Evolutionary conservation across 1,139 yeast genomes (phyloP).

Genomic region (Saccharomyces hybrid): DNA sequence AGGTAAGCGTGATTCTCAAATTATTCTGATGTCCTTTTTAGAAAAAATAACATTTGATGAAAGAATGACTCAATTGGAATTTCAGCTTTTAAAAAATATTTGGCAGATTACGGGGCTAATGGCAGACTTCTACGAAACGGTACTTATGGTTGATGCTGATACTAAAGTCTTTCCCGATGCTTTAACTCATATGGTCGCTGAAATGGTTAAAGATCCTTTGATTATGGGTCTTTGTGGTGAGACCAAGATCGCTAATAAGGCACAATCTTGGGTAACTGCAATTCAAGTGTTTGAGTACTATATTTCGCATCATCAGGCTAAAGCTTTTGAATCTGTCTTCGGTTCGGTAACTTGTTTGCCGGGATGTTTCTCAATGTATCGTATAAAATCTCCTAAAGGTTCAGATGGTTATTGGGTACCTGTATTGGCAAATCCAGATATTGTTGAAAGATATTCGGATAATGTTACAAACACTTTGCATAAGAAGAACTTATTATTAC

Average conservation of each 20-base stretch:
- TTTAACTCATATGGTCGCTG: constrained; percentile 85
- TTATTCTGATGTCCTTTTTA: constrained; percentile 85
- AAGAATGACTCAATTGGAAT: constrained; percentile 93
- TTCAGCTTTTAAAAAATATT: constrained; percentile 66
- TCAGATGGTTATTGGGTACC: constrained; percentile 94
- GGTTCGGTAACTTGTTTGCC: constrained; percentile 98
- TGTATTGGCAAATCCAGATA: constrained; percentile 89
- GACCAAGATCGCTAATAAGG: constrained; percentile 86
- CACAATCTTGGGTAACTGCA: constrained; percentile 84
- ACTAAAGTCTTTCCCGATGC: constrained; percentile 89
- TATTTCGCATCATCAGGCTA: constrained; percentile 92
- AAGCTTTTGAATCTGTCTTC: constrained; percentile 92
- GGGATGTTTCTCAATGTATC: constrained; percentile 94
- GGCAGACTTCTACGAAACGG: constrained; percentile 78
- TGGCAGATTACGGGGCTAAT: constrained; percentile 86
- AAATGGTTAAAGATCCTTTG: constrained; percentile 82
- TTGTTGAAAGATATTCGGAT: constrained; percentile 90
- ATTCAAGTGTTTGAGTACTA: constrained; percentile 95
- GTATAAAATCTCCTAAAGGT: constrained; percentile 91
- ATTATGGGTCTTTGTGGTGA: constrained; percentile 98
- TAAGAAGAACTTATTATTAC: constrained; percentile 74
- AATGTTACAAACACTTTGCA: constrained; percentile 84
- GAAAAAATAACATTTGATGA: constrained; percentile 92
- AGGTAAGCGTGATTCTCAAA: constrained; percentile 97
- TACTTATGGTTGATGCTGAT: constrained; percentile 96